These are phyloP conservation scores for Ogataea neopini DNA, from an alignment of 805 yeast genomes.

Conservation along the genomic window DNA sequence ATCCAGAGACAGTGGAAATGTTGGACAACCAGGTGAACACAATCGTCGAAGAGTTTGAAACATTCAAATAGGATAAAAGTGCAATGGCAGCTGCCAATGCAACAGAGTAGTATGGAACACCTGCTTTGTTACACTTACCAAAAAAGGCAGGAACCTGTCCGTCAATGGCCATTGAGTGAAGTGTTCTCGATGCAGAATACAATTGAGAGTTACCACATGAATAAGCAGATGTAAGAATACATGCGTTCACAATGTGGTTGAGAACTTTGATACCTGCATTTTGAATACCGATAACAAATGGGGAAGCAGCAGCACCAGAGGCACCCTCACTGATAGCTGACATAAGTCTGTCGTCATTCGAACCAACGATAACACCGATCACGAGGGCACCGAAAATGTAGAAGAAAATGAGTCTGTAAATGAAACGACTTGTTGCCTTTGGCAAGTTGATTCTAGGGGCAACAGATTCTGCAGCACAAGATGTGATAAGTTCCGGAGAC, in stretches of 20 bases:
- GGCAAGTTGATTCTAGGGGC: conserved; percentile 36
- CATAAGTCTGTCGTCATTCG: conserved; percentile 42
- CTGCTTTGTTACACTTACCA: conserved; percentile 58
- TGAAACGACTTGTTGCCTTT: conserved; percentile 35
- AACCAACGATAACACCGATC: conserved; percentile 51
- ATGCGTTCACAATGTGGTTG: conserved; percentile 78
- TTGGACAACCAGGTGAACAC: conserved; percentile 71
- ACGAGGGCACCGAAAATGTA: conserved; percentile 38
- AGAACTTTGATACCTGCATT: conserved; percentile 65
- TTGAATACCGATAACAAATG: conserved; percentile 82
- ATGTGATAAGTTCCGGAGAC: conserved; percentile 34
- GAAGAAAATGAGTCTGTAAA: conserved; percentile 35
- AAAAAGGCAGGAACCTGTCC: conserved; percentile 75
- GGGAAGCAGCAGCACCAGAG: conserved; percentile 74
- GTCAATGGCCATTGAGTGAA: conserved; percentile 70
- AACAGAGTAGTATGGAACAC: conserved; percentile 67
- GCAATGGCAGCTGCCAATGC: conserved; percentile 48
- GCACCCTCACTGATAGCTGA: conserved; percentile 48
- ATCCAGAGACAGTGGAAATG: conserved; percentile 67
- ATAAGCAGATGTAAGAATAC: conserved; percentile 51
- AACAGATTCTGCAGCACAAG: conserved; percentile 36
- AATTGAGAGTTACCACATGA: conserved; percentile 78
- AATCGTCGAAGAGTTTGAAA: conserved; percentile 53
- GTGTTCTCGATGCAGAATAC: conserved; percentile 71
- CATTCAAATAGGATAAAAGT: conserved; percentile 67